These are phyloP conservation scores for Cystobasidium slooffiae DNA, from an alignment of 1,284 basidiomycete genomes.

Conservation along the genomic window DNA sequence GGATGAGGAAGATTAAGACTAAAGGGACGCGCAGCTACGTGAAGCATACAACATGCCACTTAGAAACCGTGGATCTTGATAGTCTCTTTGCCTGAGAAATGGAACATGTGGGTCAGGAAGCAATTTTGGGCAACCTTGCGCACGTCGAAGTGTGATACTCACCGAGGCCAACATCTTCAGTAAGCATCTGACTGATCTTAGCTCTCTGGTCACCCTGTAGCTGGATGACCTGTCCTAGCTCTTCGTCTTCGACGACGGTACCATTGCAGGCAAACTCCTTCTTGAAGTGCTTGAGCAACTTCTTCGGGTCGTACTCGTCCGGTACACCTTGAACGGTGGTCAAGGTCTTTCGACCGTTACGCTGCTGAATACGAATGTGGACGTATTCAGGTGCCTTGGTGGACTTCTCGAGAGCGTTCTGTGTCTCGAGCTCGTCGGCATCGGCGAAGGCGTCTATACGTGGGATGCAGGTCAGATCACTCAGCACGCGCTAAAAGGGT, in stretches of 20 bases:
- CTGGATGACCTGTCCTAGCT: conserved; percentile 97
- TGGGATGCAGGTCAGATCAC: not conserved
- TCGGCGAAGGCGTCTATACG: conserved; percentile 36
- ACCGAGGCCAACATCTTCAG: conserved; percentile 63
- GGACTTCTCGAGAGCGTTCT: conserved; percentile 40
- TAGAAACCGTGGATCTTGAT: conserved; percentile 88
- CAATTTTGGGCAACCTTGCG: not conserved
- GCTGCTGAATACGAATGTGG: conserved; percentile 82
- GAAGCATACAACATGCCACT: conserved; percentile 40
- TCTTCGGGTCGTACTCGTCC: conserved; percentile 97
- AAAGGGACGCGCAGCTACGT: conserved; percentile 1
- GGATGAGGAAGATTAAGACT: no score
- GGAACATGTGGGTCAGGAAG: not conserved
- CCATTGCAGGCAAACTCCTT: conserved; percentile 96
- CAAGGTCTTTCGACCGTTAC: conserved; percentile 98
- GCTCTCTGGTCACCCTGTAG: conserved; percentile 96
- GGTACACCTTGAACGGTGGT: conserved; percentile 97
- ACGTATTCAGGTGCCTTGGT: conserved; percentile 53
- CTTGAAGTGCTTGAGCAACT: conserved; percentile 98
- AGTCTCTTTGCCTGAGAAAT: conserved; percentile 61
- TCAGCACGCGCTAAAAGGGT: not conserved
- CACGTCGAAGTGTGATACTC: conserved; percentile 51
- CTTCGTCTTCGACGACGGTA: conserved; percentile 93
- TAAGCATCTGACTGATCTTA: conserved; percentile 86
- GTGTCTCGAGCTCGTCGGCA: conserved; percentile 40